These are phyloP conservation scores for Urochloa ruziziensis DNA, from an alignment of 176 grass and related monocot species.

Conservation along the genomic window DNA sequence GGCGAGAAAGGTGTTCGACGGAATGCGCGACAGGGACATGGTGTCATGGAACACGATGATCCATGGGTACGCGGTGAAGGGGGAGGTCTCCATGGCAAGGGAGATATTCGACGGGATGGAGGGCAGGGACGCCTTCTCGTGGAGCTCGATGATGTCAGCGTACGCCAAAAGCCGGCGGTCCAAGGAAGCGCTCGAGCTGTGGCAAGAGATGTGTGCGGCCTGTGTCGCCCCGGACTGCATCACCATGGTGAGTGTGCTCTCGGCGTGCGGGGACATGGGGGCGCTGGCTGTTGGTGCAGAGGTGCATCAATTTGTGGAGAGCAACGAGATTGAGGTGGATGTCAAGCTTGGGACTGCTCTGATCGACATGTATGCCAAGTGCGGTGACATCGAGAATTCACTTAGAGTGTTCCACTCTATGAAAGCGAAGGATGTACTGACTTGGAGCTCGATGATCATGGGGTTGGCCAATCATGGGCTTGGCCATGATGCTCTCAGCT, in stretches of 20 bases:
- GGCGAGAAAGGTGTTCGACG: slow-evolving; percentile 58
- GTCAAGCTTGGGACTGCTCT: slow-evolving; percentile 69
- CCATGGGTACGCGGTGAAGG: slow-evolving; percentile 51
- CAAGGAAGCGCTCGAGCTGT: slow-evolving; percentile 57
- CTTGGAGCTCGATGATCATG: slow-evolving; percentile 66
- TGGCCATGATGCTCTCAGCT: slow-evolving; percentile 47
- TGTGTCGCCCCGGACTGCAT: slow-evolving; percentile 44
- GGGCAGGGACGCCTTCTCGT: slow-evolving; percentile 49
- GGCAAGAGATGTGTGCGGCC: slow-evolving; percentile 29
- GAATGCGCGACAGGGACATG: slow-evolving; percentile 50
- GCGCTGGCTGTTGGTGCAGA: slow-evolving; percentile 34
- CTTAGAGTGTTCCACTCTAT: slow-evolving; percentile 37
- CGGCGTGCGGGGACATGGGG: slow-evolving; percentile 45
- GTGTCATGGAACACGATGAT: slow-evolving; percentile 84
- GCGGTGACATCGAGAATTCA: slow-evolving; percentile 55
- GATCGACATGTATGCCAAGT: slow-evolving; percentile 90
- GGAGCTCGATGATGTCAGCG: slow-evolving; percentile 70
- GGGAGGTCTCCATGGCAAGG: slow-evolving; percentile 40
- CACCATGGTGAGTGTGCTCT: slow-evolving; percentile 62
- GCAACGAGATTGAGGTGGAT: slow-evolving; percentile 39
- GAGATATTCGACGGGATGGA: slow-evolving; percentile 54
- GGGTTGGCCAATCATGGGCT: slow-evolving; percentile 72
- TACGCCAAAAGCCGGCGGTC: slow-evolving; percentile 42
- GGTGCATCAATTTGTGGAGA: slow-evolving; percentile 47
- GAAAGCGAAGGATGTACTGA: slow-evolving; percentile 49